Conservation (phyloP, 2,329 filamentous ascomycete genomes). For the Penicillium occitanis region DNA sequence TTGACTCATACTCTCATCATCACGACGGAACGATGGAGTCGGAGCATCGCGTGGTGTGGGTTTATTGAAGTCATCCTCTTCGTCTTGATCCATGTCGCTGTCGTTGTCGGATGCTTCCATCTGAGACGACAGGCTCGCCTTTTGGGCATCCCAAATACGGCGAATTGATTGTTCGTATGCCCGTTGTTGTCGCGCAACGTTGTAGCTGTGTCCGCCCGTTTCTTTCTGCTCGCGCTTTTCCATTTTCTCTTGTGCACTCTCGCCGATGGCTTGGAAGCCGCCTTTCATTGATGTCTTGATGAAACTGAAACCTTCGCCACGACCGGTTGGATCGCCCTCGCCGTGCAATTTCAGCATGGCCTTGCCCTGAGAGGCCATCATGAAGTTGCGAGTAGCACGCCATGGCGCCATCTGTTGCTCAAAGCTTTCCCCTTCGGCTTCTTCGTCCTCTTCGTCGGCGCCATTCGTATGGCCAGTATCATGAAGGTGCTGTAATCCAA, state of each 20-base stretch:
- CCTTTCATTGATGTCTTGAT: slow-evolving; percentile 99
- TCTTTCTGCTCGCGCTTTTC: slow-evolving; percentile 71
- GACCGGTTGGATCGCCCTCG: slow-evolving; percentile 89
- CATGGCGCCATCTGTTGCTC: slow-evolving; percentile 91
- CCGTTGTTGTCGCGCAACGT: slow-evolving; percentile 89
- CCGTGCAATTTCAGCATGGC: slow-evolving; percentile 96
- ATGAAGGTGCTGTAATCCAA: slow-evolving; percentile 84
- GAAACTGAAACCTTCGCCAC: slow-evolving; percentile 93
- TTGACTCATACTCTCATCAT: slow-evolving; percentile 78
- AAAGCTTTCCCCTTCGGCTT: slow-evolving; percentile 70
- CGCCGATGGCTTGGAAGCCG: slow-evolving; percentile 85
- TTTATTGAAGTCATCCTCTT: slow-evolving; percentile 47
- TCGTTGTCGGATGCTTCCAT: slow-evolving; percentile 75
- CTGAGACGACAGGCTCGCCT: slow-evolving; percentile 69
- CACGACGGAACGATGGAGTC: slow-evolving; percentile 55
- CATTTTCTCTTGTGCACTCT: slow-evolving; percentile 83
- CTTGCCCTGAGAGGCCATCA: slow-evolving; percentile 89
- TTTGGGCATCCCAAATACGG: slow-evolving; percentile 89
- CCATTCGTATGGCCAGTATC: slow-evolving; percentile 81
- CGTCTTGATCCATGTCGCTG: slow-evolving; percentile 58
- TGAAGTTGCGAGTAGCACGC: slow-evolving; percentile 95
- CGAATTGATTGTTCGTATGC: slow-evolving; percentile 90
- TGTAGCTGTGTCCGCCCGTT: slow-evolving; percentile 88
- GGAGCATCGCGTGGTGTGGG: slow-evolving; percentile 65
- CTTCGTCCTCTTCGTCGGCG: slow-evolving; percentile 65